Percentiles rank a stretch among this genome's conserved stretches.
phyloP scores from a whole-genome alignment of 176 grass and related monocot species.

The Oryza meyeriana region DNA sequence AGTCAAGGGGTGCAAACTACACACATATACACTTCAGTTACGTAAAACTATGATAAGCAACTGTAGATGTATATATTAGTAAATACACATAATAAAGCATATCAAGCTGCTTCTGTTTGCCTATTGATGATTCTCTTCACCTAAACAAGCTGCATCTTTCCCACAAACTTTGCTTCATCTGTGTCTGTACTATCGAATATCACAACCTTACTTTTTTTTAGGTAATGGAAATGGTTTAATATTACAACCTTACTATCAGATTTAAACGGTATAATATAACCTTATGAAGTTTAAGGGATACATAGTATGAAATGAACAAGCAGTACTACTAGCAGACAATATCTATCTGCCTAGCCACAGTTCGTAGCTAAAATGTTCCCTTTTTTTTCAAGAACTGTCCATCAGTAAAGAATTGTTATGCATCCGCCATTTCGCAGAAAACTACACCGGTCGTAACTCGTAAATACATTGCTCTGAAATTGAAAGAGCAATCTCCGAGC shows the following conservation, averaged over 20 bases:
- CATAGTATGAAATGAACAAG: neutral
- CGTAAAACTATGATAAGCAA: neutral
- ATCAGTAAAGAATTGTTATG: neutral
- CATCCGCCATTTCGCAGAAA: neutral
- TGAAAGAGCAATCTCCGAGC: neutral
- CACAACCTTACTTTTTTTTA: neutral
- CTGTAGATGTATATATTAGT: neutral
- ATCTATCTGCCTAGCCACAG: neutral
- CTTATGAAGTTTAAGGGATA: neutral
- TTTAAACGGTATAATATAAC: neutral
- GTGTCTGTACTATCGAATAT: neutral
- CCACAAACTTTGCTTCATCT: neutral
- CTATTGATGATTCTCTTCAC: neutral
- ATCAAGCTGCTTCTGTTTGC: neutral
- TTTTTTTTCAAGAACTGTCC: neutral
- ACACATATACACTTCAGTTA: neutral
- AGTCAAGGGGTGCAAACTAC: conserved; percentile 90
- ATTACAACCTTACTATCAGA: neutral
- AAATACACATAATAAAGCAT: neutral
- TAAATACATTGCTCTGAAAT: neutral
- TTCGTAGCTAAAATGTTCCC: neutral
- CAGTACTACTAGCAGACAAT: neutral
- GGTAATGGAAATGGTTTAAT: neutral
- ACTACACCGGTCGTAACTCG: neutral
- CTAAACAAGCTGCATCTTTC: neutral